A percentile compares a stretch with the other conserved stretches of the same genome.
phyloP scores from a whole-genome alignment of 176 grass and related monocot species.

The Oryza glaberrima region DNA sequence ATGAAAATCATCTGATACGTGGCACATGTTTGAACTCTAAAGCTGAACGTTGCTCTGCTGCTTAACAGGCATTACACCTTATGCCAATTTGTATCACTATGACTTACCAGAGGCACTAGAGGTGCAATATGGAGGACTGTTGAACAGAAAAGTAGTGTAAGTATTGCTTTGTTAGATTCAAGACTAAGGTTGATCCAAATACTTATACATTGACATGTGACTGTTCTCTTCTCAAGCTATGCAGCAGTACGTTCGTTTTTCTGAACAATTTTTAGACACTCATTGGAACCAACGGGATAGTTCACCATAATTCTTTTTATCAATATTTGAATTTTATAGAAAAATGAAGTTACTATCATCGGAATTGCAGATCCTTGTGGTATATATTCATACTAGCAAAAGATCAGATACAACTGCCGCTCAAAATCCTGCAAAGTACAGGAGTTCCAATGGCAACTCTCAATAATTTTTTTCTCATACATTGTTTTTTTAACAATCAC shows the following conservation, averaged over 20 bases:
- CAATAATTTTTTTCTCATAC: background rate
- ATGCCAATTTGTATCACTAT: constrained; percentile 77
- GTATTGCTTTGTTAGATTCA: constrained; percentile 16
- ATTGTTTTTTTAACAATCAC: no score
- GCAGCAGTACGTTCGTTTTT: background rate
- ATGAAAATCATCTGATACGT: background rate
- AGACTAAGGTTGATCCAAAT: no score
- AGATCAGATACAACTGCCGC: background rate
- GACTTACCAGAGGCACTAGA: constrained; percentile 67
- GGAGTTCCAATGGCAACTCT: background rate
- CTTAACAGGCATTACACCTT: constrained; percentile 63
- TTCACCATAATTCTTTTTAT: background rate
- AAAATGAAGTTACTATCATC: background rate
- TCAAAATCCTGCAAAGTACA: background rate
- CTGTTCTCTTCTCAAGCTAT: no score
- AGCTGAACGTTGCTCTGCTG: constrained; percentile 1
- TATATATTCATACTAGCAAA: background rate
- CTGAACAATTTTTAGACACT: background rate
- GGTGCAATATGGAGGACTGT: constrained; percentile 51
- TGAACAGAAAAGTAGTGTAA: constrained; percentile 67
- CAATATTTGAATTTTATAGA: background rate
- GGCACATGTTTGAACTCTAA: background rate
- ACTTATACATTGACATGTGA: no score
- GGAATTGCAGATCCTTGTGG: background rate
- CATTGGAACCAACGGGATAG: background rate